A percentile compares a stretch with the other conserved stretches of the same genome.
Conservation (phyloP, 805 yeast genomes). For the Kazachstania psychrophila region DNA sequence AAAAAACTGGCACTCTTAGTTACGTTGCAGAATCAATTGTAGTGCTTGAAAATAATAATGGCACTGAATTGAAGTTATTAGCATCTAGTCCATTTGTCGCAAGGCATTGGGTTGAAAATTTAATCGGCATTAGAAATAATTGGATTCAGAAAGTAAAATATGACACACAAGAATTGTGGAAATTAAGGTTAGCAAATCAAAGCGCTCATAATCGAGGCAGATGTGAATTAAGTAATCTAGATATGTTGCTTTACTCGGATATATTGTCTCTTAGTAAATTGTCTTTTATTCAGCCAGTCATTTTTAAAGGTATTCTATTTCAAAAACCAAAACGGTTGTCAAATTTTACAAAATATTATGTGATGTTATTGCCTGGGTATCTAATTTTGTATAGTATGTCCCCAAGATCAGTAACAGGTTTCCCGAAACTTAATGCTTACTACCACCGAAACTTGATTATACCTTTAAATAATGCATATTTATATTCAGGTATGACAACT, state of each 20-base stretch:
- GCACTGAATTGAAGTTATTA: slow-evolving; percentile 40
- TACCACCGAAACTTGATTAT: slow-evolving; percentile 49
- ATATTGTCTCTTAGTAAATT: slow-evolving; percentile 49
- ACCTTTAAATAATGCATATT: slow-evolving; percentile 58
- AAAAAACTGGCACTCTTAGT: slow-evolving; percentile 11
- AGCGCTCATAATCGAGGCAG: slow-evolving; percentile 35
- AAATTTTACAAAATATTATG: slow-evolving; percentile 51
- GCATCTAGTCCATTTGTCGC: slow-evolving; percentile 44
- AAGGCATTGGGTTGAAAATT: slow-evolving; percentile 56
- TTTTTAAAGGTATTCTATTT: slow-evolving; percentile 58
- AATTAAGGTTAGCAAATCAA: slow-evolving; percentile 39
- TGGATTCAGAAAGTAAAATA: slow-evolving; percentile 47
- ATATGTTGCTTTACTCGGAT: too few species aligned
- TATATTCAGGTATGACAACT: slow-evolving; percentile 63
- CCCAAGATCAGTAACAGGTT: slow-evolving; percentile 39
- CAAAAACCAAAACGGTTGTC: slow-evolving; percentile 63
- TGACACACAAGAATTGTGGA: slow-evolving; percentile 33
- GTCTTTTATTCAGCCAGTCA: slow-evolving; percentile 50
- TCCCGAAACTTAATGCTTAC: slow-evolving; percentile 38
- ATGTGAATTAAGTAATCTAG: too few species aligned
- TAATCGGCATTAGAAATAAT: slow-evolving; percentile 39
- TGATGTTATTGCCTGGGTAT: slow-evolving; percentile 61
- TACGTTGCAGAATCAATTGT: slow-evolving; percentile 41
- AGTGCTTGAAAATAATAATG: slow-evolving; percentile 41
- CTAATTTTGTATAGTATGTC: slow-evolving; percentile 48